Conservation (phyloP, 495 filamentous ascomycete genomes). For the Chaetomidium leptoderma region DNA sequence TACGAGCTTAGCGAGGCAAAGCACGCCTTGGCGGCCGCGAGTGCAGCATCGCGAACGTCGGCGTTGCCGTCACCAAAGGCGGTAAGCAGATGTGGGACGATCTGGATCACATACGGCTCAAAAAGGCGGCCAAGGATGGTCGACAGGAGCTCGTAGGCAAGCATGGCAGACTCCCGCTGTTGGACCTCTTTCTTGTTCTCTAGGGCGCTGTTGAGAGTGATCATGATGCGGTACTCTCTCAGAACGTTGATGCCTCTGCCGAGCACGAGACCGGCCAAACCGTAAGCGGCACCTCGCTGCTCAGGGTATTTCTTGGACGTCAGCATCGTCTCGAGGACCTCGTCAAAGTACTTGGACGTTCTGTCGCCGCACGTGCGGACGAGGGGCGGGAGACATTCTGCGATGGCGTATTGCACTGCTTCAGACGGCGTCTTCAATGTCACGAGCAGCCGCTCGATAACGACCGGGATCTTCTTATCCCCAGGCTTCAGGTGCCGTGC, state of each 20-base stretch:
- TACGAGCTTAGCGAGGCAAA: slow-evolving; percentile 91
- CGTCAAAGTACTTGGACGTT: slow-evolving; percentile 71
- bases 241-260: slow-evolving; percentile 80
- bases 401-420: slow-evolving; percentile 91
- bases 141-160: slow-evolving; percentile 87
- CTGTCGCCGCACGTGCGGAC: slow-evolving; percentile 74
- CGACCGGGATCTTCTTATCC: slow-evolving; percentile 76
- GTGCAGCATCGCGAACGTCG: slow-evolving; percentile 86
- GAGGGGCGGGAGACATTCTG: slow-evolving; percentile 86
- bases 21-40: slow-evolving; percentile 90
- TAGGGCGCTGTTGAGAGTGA: slow-evolving; percentile 65
- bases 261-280: slow-evolving; percentile 81
- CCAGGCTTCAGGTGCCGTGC: slow-evolving; percentile 80
- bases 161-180: slow-evolving; percentile 79
- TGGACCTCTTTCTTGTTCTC: slow-evolving; percentile 91
- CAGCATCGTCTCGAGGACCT: slow-evolving; percentile 72
- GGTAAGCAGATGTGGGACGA: slow-evolving; percentile 82
- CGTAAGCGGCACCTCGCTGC: slow-evolving; percentile 89
- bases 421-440: slow-evolving; percentile 95
- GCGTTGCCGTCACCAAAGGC: slow-evolving; percentile 85
- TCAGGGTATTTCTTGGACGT: slow-evolving; percentile 84
- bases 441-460: slow-evolving; percentile 74
- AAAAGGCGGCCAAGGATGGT: slow-evolving; percentile 80
- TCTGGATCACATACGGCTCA: slow-evolving; percentile 93
- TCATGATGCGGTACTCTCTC: slow-evolving; percentile 80